phyloP scores from a whole-genome alignment of 345 rosid genomes.

The Clausena lansium region DNA sequence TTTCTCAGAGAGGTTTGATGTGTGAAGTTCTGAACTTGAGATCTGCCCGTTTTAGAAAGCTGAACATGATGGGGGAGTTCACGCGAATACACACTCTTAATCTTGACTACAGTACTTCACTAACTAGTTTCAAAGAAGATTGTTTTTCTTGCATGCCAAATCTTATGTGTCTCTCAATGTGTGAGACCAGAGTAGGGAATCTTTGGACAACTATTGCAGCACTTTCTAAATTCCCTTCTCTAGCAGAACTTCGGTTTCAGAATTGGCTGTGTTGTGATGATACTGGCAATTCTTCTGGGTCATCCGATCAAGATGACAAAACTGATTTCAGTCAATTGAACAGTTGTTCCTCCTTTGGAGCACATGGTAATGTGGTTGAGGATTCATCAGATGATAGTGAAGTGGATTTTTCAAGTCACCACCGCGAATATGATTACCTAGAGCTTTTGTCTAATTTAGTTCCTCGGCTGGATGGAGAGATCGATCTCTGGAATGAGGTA shows the following conservation, averaged over 20 bases:
- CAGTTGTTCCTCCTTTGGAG: slow-evolving; percentile 20
- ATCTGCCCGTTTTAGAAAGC: slow-evolving; percentile 61
- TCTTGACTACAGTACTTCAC: slow-evolving; percentile 65
- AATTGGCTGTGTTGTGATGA: slow-evolving; percentile 65
- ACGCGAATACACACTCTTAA: slow-evolving; percentile 56
- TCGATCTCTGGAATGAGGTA: slow-evolving; percentile 54
- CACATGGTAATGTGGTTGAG: slow-evolving; percentile 25
- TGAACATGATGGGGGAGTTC: slow-evolving; percentile 82
- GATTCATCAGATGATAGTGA: slow-evolving; percentile 64
- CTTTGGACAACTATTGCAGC: slow-evolving; percentile 84
- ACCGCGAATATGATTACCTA: slow-evolving; percentile 39
- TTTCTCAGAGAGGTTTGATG: slow-evolving; percentile 62
- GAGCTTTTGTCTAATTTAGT: slow-evolving; percentile 32
- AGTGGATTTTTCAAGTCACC: slow-evolving; percentile 49
- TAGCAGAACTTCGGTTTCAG: slow-evolving; percentile 73
- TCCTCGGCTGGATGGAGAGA: slow-evolving; percentile 39
- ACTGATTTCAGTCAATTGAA: slow-evolving; percentile 25
- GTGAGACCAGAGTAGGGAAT: slow-evolving; percentile 74
- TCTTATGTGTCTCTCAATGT: slow-evolving; percentile 70
- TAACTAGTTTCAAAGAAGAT: slow-evolving; percentile 67
- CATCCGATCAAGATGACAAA: slow-evolving; percentile 36
- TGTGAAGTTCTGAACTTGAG: slow-evolving; percentile 74
- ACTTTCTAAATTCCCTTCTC: slow-evolving; percentile 69
- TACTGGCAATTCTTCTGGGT: slow-evolving; percentile 30
- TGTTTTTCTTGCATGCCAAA: slow-evolving; percentile 89